Conservation (phyloP, 2,329 filamentous ascomycete species). For the Exophiala lecanii-corni region DNA sequence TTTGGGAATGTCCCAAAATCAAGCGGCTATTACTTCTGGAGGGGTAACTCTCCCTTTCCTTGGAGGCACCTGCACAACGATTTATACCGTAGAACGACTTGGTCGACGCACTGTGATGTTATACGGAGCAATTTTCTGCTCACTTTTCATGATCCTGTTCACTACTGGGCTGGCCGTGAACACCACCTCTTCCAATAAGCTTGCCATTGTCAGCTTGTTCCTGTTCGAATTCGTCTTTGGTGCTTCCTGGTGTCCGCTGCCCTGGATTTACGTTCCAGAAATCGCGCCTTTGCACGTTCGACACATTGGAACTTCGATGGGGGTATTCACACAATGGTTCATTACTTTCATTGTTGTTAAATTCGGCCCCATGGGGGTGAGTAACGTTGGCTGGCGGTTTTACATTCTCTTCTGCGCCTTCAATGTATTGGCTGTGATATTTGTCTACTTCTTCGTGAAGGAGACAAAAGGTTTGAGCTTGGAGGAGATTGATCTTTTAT, state of each 20-base stretch:
- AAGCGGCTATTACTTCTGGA: slow-evolving; percentile 16
- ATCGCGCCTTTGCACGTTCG: slow-evolving; percentile 33
- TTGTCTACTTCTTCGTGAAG: slow-evolving; percentile 54
- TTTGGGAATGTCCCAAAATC: slow-evolving; percentile 23
- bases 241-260: slow-evolving; percentile 30
- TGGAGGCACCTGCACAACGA: slow-evolving; percentile 17
- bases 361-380: slow-evolving; percentile 32
- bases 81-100: slow-evolving; percentile 12
- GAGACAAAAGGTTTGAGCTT: slow-evolving; percentile 60
- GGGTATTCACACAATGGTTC: slow-evolving; percentile 32
- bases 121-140: slow-evolving; percentile 26
- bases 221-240: slow-evolving; percentile 31
- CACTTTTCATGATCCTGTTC: slow-evolving; percentile 30
- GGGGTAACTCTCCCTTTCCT: slow-evolving; percentile 17
- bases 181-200: slow-evolving; percentile 18
- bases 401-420: slow-evolving; percentile 34
- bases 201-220: slow-evolving; percentile 32
- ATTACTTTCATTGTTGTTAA: slow-evolving; percentile 34
- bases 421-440: slow-evolving; percentile 32
- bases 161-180: slow-evolving; percentile 23
- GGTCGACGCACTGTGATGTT: slow-evolving; percentile 16
- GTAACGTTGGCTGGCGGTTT: slow-evolving; percentile 32
- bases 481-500: slow-evolving; percentile 9
- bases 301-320: slow-evolving; percentile 31
- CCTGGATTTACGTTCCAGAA: slow-evolving; percentile 33